A percentile compares a stretch with the other conserved stretches of the same genome.
phyloP scores from a whole-genome alignment of 768 basidiomycete genomes.

The Leccinum fibrillosum region DNA sequence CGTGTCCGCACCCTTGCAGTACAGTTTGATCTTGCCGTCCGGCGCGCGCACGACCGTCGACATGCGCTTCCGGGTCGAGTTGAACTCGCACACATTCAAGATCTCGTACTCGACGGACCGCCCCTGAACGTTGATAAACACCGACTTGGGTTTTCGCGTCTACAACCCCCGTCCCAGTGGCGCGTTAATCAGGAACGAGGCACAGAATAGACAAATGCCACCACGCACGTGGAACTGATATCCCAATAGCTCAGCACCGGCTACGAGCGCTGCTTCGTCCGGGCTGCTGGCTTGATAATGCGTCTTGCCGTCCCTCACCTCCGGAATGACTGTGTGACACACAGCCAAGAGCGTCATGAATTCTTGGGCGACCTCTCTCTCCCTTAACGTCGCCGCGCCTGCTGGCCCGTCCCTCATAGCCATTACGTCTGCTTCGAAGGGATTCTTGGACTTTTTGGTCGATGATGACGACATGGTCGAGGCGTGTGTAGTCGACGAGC shows the following conservation, averaged over 20 bases:
- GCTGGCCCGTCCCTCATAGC: not conserved
- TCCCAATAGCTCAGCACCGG: slow-evolving; percentile 88
- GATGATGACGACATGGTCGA: slow-evolving; percentile 2
- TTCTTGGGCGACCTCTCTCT: slow-evolving; percentile 60
- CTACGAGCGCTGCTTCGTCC: slow-evolving; percentile 94
- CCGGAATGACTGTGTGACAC: slow-evolving; percentile 98
- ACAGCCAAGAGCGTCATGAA: slow-evolving; percentile 86
- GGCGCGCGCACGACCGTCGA: slow-evolving; percentile 88
- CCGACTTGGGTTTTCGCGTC: slow-evolving; percentile 95
- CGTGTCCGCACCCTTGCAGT: slow-evolving; percentile 96
- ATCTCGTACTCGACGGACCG: slow-evolving; percentile 78
- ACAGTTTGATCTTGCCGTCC: slow-evolving; percentile 90
- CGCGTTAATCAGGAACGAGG: not conserved
- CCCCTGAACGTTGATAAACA: slow-evolving; percentile 82
- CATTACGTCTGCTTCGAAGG: slow-evolving; percentile 47
- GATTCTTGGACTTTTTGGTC: slow-evolving; percentile 39
- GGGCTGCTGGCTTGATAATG: slow-evolving; percentile 96
- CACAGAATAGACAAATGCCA: not conserved
- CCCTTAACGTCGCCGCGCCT: slow-evolving; percentile 8
- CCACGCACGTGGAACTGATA: slow-evolving; percentile 88
- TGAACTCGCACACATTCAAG: slow-evolving; percentile 98
- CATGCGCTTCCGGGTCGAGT: slow-evolving; percentile 97
- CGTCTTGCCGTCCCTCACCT: slow-evolving; percentile 84
- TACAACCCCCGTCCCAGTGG: slow-evolving; percentile 30
- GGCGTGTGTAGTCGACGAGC: not conserved